phyloP scores from a whole-genome alignment of 805 yeast genomes.

The Starmerella bombicola region DNA sequence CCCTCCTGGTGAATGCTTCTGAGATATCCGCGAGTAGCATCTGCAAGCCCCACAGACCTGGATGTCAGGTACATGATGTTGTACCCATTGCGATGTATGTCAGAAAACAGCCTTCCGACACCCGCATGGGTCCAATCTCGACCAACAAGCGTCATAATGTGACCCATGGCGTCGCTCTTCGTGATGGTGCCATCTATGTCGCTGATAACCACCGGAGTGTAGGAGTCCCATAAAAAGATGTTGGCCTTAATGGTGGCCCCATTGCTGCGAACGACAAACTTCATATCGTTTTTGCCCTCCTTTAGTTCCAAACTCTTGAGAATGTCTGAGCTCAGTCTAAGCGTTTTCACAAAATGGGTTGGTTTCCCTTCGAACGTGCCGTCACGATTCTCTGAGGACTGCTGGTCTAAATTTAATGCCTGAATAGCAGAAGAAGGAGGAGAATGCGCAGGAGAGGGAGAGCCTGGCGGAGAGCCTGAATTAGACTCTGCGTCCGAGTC shows the following conservation, averaged over 20 bases:
- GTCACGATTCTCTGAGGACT: neutral
- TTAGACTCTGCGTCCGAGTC: slow-evolving; percentile 14
- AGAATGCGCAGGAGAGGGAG: slow-evolving; percentile 8
- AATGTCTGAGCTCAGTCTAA: slow-evolving; percentile 85
- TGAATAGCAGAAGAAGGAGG: slow-evolving; percentile 6
- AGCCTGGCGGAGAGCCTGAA: slow-evolving; percentile 5
- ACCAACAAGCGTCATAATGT: slow-evolving; percentile 83
- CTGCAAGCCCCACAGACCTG: slow-evolving; percentile 90
- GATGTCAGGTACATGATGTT: slow-evolving; percentile 90
- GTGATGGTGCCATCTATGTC: slow-evolving; percentile 98
- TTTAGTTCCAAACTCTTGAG: slow-evolving; percentile 57
- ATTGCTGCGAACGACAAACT: slow-evolving; percentile 72
- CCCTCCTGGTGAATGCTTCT: slow-evolving; percentile 69
- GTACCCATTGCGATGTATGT: slow-evolving; percentile 76
- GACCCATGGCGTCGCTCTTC: slow-evolving; percentile 94
- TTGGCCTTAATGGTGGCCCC: slow-evolving; percentile 63
- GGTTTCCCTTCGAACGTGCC: neutral
- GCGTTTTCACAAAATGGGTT: slow-evolving; percentile 58
- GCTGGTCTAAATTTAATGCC: neutral
- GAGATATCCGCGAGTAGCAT: slow-evolving; percentile 73
- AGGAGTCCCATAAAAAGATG: slow-evolving; percentile 69
- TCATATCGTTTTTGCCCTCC: slow-evolving; percentile 66
- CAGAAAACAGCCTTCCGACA: slow-evolving; percentile 83
- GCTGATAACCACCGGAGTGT: slow-evolving; percentile 83
- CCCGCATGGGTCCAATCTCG: slow-evolving; percentile 98